Percentiles rank a stretch among this genome's conserved stretches.
Evolutionary conservation across 305 asterid species (phyloP).

Genomic region (Coffea humblotiana): DNA sequence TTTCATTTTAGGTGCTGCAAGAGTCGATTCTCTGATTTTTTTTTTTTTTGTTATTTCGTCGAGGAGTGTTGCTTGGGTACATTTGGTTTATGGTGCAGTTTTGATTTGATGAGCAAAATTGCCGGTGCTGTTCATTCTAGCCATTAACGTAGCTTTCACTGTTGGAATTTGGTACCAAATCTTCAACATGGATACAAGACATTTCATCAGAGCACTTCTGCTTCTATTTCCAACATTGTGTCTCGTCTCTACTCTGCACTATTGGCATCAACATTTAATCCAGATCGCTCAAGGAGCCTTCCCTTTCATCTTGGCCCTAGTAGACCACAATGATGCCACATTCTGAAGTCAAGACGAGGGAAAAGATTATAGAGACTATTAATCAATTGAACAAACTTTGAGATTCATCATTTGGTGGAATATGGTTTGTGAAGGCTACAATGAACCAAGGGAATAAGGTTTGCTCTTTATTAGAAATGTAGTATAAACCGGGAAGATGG

Average conservation of each 20-base stretch:
- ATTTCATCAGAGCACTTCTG: background rate
- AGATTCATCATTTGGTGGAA: no score
- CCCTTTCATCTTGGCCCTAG: conserved; percentile 48
- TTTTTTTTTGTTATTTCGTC: background rate
- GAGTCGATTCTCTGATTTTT: background rate
- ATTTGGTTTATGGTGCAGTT: background rate
- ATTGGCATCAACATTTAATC: background rate
- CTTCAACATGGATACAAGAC: background rate
- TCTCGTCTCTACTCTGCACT: conserved; percentile 17
- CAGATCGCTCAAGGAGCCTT: conserved; percentile 38
- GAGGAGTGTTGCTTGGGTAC: background rate
- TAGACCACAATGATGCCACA: conserved; percentile 14
- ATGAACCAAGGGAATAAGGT: no score
- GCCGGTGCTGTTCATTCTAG: background rate
- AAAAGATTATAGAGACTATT: background rate
- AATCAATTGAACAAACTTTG: no score
- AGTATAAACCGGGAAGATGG: no score
- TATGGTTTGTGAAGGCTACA: no score
- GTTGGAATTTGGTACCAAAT: background rate
- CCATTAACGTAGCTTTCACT: conserved; percentile 23
- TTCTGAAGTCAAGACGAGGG: conserved; percentile 3
- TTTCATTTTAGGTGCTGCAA: background rate
- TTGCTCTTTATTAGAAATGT: no score
- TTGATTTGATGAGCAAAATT: background rate
- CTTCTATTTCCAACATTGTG: conserved; percentile 31